phyloP scores from a whole-genome alignment of 192 early-diverging fungal genomes.

The Endogone sp. region DNA sequence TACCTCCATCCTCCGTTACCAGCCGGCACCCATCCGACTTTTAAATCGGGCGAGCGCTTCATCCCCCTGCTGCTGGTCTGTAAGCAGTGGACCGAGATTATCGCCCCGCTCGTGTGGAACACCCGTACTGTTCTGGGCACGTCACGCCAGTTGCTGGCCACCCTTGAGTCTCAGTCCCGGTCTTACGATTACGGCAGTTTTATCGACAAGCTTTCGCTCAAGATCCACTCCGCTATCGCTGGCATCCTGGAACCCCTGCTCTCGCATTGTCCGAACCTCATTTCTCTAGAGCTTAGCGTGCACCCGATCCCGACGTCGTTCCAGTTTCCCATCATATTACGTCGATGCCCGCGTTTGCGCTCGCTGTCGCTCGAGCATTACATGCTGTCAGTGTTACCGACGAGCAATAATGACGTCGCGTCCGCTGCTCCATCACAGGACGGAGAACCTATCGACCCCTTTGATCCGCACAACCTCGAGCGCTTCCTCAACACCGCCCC shows the following conservation, averaged over 20 bases:
- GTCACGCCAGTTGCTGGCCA: background rate
- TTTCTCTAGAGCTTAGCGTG: background rate
- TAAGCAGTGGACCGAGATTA: background rate
- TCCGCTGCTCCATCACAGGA: too few relatives aligned
- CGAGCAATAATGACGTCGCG: background rate
- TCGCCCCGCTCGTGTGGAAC: background rate
- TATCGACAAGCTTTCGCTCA: background rate
- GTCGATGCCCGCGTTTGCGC: background rate
- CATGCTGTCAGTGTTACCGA: background rate
- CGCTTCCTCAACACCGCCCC: background rate
- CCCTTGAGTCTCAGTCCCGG: background rate
- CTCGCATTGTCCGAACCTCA: background rate
- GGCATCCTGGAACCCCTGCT: background rate
- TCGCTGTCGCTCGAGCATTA: background rate
- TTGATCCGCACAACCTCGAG: background rate
- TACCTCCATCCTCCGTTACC: background rate
- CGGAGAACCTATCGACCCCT: background rate
- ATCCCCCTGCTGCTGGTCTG: background rate
- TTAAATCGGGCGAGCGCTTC: background rate
- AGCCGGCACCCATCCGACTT: background rate
- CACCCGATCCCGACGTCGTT: background rate
- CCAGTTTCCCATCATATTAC: background rate
- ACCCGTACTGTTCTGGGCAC: background rate
- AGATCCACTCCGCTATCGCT: background rate
- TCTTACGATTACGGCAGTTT: background rate